phyloP scores from a whole-genome alignment of 2,329 filamentous ascomycete species.

The Ascochyta lentis region DNA sequence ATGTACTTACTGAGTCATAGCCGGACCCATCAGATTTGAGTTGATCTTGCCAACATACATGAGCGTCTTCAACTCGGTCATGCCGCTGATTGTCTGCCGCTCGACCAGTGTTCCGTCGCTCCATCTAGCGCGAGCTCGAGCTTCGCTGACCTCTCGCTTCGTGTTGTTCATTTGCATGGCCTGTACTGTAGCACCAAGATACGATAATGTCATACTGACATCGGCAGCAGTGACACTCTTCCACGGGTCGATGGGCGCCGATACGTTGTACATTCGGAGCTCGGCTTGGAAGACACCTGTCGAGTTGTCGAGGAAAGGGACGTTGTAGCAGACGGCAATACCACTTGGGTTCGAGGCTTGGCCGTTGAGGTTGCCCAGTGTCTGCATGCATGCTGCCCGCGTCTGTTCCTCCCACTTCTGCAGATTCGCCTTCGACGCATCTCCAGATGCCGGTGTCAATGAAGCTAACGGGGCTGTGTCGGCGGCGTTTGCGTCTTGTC shows the following conservation, averaged over 20 bases:
- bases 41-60: conserved; percentile 75
- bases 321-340: conserved; percentile 81
- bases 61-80: conserved; percentile 64
- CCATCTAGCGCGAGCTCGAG: conserved; percentile 20
- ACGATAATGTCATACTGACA: conserved; percentile 52
- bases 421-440: conserved; percentile 40
- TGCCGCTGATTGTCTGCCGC: conserved; percentile 36
- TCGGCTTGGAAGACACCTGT: conserved; percentile 79
- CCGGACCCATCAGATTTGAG: conserved; percentile 58
- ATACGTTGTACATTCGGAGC: conserved; percentile 74
- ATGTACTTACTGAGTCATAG: conserved; percentile 66
- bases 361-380: conserved; percentile 61
- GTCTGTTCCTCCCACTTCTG: conserved; percentile 48
- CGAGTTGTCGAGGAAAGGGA: conserved; percentile 71
- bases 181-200: conserved; percentile 52
- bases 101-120: conserved; percentile 37
- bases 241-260: conserved; percentile 61
- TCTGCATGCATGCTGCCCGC: conserved; percentile 63
- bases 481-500: conserved; percentile 41
- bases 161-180: conserved; percentile 43
- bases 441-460: conserved; percentile 44
- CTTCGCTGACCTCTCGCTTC: conserved; percentile 40
- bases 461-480: conserved; percentile 40
- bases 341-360: conserved; percentile 75
- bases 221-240: conserved; percentile 48